Evolutionary conservation across 371 early-diverging fungal species (phyloP).

Genomic region (Saksenaea vasiformis): DNA sequence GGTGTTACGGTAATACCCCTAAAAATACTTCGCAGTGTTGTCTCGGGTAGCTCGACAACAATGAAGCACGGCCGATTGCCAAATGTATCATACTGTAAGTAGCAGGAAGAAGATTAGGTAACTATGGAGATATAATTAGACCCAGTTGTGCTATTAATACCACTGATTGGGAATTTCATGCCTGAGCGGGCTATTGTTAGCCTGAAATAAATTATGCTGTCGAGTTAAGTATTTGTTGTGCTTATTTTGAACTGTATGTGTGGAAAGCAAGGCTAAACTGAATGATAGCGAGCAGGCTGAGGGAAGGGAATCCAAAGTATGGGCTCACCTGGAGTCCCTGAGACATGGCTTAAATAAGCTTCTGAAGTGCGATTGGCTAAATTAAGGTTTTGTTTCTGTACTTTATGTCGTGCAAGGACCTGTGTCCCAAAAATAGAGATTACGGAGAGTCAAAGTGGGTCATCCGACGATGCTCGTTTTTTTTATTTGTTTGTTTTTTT

Average conservation of each 20-base stretch:
- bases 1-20: background rate
- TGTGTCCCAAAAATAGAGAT: constrained; percentile 6
- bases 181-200: background rate
- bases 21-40: background rate
- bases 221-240: too few species aligned
- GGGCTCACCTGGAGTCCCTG: background rate
- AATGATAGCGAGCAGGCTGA: background rate
- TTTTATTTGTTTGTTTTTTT: too few species aligned
- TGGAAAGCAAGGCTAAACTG: too few species aligned
- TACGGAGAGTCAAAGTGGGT: too few species aligned
- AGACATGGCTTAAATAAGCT: background rate
- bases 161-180: background rate
- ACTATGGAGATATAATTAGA: constrained; percentile 4
- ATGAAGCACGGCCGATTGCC: constrained; percentile 2
- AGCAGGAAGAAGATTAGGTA: background rate
- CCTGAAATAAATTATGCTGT: background rate
- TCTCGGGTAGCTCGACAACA: background rate
- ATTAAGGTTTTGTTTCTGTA: constrained; percentile 6
- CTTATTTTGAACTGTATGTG: too few species aligned
- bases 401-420: background rate
- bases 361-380: background rate
- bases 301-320: background rate
- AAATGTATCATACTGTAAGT: background rate
- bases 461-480: too few species aligned
- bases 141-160: background rate